These are phyloP conservation scores for Sphaerostilbella broomeana DNA, from an alignment of 2,329 filamentous ascomycete species.

Conservation along the genomic window DNA sequence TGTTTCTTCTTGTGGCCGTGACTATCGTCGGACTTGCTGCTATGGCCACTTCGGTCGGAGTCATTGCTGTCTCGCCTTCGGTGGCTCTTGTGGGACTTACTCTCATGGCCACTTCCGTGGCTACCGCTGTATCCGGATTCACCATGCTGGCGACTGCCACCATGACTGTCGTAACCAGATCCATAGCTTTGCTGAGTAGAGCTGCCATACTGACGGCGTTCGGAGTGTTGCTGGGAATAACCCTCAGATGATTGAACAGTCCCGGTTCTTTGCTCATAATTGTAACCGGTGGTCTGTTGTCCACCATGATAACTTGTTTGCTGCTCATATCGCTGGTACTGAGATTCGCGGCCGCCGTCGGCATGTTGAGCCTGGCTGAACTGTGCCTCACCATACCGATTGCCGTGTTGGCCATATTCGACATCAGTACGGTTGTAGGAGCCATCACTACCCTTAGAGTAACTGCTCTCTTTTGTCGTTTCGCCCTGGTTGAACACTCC, in stretches of 20 bases:
- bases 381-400: constrained; percentile 55
- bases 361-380: constrained; percentile 52
- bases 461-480: constrained; percentile 46
- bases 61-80: constrained; percentile 17
- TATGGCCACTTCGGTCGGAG: constrained; percentile 13
- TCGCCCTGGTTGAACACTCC: constrained; percentile 50
- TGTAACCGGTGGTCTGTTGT: constrained; percentile 40
- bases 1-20: constrained; percentile 16
- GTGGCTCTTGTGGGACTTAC: constrained; percentile 20
- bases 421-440: constrained; percentile 55
- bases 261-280: constrained; percentile 54
- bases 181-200: constrained; percentile 24
- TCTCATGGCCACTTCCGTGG: constrained; percentile 21
- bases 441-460: constrained; percentile 51
- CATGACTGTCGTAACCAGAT: constrained; percentile 19
- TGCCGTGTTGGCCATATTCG: constrained; percentile 53
- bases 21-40: constrained; percentile 20
- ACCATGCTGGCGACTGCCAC: constrained; percentile 18
- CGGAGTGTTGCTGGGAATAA: constrained; percentile 53
- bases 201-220: constrained; percentile 42
- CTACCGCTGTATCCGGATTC: no score
- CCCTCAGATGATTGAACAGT: constrained; percentile 44
- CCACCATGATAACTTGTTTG: constrained; percentile 36
- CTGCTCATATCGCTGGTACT: constrained; percentile 58
- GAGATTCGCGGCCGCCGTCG: constrained; percentile 49